Percentiles rank a stretch among this genome's conserved stretches.
Evolutionary conservation across 208 protist genomes (phyloP).

Genomic region (Crithidia thermophila): DNA sequence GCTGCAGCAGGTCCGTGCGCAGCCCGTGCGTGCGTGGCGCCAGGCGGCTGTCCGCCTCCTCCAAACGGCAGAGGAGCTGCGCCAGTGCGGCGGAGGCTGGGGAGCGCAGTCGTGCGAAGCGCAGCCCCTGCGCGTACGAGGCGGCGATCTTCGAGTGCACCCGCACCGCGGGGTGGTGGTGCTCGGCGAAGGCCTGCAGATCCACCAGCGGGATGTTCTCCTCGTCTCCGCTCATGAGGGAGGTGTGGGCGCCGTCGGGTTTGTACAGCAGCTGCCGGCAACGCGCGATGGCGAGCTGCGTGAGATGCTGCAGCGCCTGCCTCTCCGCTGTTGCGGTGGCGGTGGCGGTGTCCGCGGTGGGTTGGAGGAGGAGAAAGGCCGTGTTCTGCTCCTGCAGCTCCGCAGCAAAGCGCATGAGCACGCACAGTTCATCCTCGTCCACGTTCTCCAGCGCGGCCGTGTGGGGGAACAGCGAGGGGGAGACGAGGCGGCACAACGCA

Average conservation of each 20-base stretch:
- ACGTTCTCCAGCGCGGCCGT: constrained; percentile 62
- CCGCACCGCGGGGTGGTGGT: constrained; percentile 50
- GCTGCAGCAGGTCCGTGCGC: constrained; percentile 61
- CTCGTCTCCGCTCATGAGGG: constrained; percentile 72
- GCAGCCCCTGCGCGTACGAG: constrained; percentile 71
- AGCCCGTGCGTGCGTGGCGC: constrained; percentile 29
- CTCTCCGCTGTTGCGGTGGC: not conserved
- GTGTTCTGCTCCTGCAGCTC: constrained; percentile 58
- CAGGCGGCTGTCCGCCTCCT: constrained; percentile 17
- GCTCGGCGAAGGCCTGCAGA: constrained; percentile 64
- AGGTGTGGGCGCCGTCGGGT: constrained; percentile 40
- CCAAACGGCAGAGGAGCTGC: constrained; percentile 64
- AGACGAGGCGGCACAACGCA: constrained; percentile 42
- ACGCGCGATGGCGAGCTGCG: constrained; percentile 47
- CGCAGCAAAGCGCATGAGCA: constrained; percentile 57
- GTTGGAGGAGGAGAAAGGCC: constrained; percentile 56
- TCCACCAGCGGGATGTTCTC: constrained; percentile 74
- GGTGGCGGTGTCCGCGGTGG: not conserved
- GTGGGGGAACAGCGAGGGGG: constrained; percentile 39
- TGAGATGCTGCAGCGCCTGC: constrained; percentile 36
- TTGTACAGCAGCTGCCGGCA: constrained; percentile 70
- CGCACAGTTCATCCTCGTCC: constrained; percentile 57
- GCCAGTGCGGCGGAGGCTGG: constrained; percentile 43
- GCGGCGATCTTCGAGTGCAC: constrained; percentile 79
- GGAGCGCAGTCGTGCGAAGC: constrained; percentile 50